Percentiles rank a stretch among this genome's conserved stretches.
Conservation (phyloP, 495 filamentous ascomycete genomes). For the Neohortaea acidophila region DNA sequence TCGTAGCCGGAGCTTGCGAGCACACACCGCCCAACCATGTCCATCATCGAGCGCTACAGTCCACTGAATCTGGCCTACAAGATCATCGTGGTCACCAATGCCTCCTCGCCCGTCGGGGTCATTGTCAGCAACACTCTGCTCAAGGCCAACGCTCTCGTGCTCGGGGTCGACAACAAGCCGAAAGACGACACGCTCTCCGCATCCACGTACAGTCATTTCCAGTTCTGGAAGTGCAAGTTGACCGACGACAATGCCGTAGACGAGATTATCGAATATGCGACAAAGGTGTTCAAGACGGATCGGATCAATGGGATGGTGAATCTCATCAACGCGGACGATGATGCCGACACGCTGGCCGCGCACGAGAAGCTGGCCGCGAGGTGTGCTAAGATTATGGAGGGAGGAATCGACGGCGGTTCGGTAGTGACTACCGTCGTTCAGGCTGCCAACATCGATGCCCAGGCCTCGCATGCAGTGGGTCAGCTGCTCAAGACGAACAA, state of each 20-base stretch:
- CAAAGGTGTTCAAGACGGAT: constrained; percentile 1
- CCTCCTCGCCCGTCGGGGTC: neutral
- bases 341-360: no score
- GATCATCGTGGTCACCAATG: neutral
- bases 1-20: no score
- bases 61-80: constrained; percentile 1
- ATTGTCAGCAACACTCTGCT: constrained; percentile 2
- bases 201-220: neutral
- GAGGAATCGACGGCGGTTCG: no score
- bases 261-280: neutral
- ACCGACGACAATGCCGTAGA: neutral
- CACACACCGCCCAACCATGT: no score
- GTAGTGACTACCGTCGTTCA: no score
- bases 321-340: no score
- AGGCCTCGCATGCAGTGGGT: no score
- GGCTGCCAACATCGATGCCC: no score
- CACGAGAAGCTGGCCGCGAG: no score
- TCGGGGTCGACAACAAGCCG: neutral
- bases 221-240: neutral
- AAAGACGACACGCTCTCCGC: constrained; percentile 1
- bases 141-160: constrained; percentile 5
- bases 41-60: neutral
- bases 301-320: constrained; percentile 1
- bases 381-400: no score
- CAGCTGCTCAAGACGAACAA: no score